Evolutionary conservation across 108 stramenopile genomes (phyloP), one percentile per base, ranked within the genome.

Genomic region (Epithemia pelagica): DNA sequence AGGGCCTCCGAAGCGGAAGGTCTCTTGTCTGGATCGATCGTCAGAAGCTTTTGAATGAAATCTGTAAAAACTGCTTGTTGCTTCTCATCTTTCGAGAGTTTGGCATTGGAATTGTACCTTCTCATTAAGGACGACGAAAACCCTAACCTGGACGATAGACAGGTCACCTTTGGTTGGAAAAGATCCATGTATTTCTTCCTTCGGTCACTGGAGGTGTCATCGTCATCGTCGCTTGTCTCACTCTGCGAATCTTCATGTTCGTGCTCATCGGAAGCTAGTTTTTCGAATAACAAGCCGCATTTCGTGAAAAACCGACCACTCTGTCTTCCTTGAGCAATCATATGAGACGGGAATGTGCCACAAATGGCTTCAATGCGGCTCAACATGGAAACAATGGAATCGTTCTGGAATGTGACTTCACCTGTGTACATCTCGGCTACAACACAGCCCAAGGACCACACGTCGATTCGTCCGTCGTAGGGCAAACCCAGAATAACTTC

Each of bases 401-500:
- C 94, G 73, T 94, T 96, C 71, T 95, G 91, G 68, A 97, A 95
- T 0, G 93, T 91, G 5, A 97, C 96, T 70, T 94, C 86, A 0
- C 95, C 95, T 18, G 93, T 96, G 68, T 80, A 90, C 86, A 97
- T 85, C 77, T 98, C 97, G 2, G 96, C 95, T 19, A 98, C 72
- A n/a, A 98, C 96, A 63, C 95, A 96, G 8, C 96, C 96, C 55
- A 95, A 72, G 21, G 90, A 91, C 96, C 96, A 96, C 21, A 97
- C 84, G 74, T 98, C 97, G 61, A 98, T 94, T 68, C 88, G 86
- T 27, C 84, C 93, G 68, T 85, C 90, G 64, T 97, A 97, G 18
- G 87, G 85, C 2, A 95, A 78, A 46, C 97, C 97, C 27, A 97
- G 82, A 27, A 97, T 73, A n/a, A 99, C 99, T 74, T 99, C 99